A percentile compares a stretch with the other conserved stretches of the same genome.
phyloP scores from a whole-genome alignment of 2,329 filamentous ascomycete species.

The Penicillium sclerotiorum region DNA sequence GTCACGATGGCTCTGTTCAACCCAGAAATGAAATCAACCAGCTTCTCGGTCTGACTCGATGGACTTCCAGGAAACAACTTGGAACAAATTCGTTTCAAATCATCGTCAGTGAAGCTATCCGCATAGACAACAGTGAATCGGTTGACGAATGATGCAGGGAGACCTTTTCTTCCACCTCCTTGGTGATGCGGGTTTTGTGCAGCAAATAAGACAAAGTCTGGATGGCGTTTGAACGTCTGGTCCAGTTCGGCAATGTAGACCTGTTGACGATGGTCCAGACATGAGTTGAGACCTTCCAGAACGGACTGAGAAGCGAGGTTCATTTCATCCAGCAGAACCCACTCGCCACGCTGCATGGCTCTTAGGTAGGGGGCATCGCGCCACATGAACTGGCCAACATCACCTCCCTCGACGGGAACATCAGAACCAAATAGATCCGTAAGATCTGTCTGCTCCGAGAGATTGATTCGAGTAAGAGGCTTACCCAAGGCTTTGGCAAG shows the following conservation, averaged over 20 bases:
- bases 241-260: conserved; percentile 95
- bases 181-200: conserved; percentile 98
- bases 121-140: conserved; percentile 98
- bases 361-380: conserved; percentile 91
- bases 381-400: conserved; percentile 91
- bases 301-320: conserved; percentile 97
- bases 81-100: conserved; percentile 78
- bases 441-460: conserved; percentile 96
- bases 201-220: conserved; percentile 90
- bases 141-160: conserved; percentile 96
- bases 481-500: conserved; percentile 78
- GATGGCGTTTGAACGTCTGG: conserved; percentile 87
- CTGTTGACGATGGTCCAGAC: conserved; percentile 92
- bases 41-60: conserved; percentile 60
- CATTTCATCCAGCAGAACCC: conserved; percentile 98
- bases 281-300: conserved; percentile 92
- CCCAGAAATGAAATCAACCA: conserved; percentile 80
- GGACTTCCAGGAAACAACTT: conserved; percentile 72
- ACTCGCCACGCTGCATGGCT: conserved; percentile 95
- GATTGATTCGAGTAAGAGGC: conserved; percentile 87
- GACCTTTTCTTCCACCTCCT: conserved; percentile 89
- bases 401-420: conserved; percentile 89
- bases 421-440: conserved; percentile 98
- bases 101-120: conserved; percentile 79
- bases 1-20: conserved; percentile 72